Base-by-base conservation (phyloP, 768 basidiomycete genomes). In the Podaxis sp. region DNA sequence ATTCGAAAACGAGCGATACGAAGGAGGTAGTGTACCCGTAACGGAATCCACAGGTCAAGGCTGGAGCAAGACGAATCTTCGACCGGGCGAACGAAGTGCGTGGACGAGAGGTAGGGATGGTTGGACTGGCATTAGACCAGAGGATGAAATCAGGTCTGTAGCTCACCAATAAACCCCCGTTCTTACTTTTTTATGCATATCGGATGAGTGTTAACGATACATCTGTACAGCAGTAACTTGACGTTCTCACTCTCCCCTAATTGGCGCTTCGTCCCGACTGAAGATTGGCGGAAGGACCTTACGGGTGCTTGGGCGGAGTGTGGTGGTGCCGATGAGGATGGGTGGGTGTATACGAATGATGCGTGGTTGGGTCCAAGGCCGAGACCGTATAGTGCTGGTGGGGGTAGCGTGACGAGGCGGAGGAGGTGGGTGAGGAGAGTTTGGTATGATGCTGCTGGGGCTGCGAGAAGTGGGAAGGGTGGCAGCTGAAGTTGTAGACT, bases 291-390 rank as follows among this genome's bases (percentile, higher is more conserved):
- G 55, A 78, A 83, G 27, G 91, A 92, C 71, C 55, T 85, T 5
- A 73, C 74, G 27, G 87, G 79, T 2, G 69, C 66, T 4, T 93
- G 90, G 90, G 77, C 77, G 0, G 73, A 66, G 4, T 74, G 71
- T 57, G 73, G 72, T 28, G 70, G 70, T 3, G 57, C 50, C 5
- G 74, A 75, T 70, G 63, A 65, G 35, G 89, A 84, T 66, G 91
- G 90, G 2, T 93, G 92, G 90, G 83, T 89, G 13, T 93, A 93
- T 66, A 87, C 87, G 6, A 89, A 90, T 63, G 90, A 91, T 61
- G 74, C 79, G 0, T 93, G 91, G 92, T 73, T 83, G 4, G 78
- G 85, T 59, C 76, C 84, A 58, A 72, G 69, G 40, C 72, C 68
- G 63, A 63, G 70, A 68, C 77, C 71, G 42, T 76, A 76, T 73